phyloP scores from a whole-genome alignment of 208 protist genomes.

The Crithidia bombi region DNA sequence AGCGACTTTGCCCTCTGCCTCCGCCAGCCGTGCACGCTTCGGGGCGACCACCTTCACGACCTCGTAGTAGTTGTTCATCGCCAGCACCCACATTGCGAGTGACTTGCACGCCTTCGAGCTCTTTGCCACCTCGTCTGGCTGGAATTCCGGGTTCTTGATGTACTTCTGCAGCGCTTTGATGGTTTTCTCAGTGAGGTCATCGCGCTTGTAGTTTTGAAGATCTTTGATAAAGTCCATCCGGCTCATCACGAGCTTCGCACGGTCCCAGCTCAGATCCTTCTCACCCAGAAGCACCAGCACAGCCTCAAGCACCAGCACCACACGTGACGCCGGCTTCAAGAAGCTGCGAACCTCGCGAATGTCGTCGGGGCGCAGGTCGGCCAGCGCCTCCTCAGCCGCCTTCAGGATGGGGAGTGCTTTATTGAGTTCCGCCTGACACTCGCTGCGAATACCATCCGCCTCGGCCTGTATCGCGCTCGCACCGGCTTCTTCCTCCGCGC shows the following conservation, averaged over 20 bases:
- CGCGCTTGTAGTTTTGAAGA: slow-evolving; percentile 93
- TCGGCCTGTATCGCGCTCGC: slow-evolving; percentile 89
- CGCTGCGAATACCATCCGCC: slow-evolving; percentile 87
- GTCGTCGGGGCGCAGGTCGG: slow-evolving; percentile 93
- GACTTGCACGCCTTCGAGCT: slow-evolving; percentile 95
- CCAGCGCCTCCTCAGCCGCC: slow-evolving; percentile 92
- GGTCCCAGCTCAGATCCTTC: slow-evolving; percentile 94
- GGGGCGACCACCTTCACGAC: slow-evolving; percentile 92
- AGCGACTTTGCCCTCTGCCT: slow-evolving; percentile 86
- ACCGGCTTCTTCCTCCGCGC: slow-evolving; percentile 86
- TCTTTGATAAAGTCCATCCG: slow-evolving; percentile 94
- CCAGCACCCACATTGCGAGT: slow-evolving; percentile 95
- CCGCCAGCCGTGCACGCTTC: slow-evolving; percentile 76
- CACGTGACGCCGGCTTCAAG: slow-evolving; percentile 88
- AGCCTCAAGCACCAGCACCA: slow-evolving; percentile 93
- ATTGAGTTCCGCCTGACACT: slow-evolving; percentile 95
- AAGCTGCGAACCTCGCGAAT: slow-evolving; percentile 95
- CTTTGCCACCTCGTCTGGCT: slow-evolving; percentile 93
- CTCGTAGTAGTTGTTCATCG: slow-evolving; percentile 95
- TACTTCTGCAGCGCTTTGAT: slow-evolving; percentile 94
- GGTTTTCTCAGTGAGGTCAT: slow-evolving; percentile 88
- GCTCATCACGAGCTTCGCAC: slow-evolving; percentile 92
- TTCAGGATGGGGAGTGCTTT: slow-evolving; percentile 95
- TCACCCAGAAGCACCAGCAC: slow-evolving; percentile 93
- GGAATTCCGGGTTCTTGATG: slow-evolving; percentile 94